Evolutionary conservation across 805 yeast genomes (phyloP).

Genomic region (Clavispora asparagi): DNA sequence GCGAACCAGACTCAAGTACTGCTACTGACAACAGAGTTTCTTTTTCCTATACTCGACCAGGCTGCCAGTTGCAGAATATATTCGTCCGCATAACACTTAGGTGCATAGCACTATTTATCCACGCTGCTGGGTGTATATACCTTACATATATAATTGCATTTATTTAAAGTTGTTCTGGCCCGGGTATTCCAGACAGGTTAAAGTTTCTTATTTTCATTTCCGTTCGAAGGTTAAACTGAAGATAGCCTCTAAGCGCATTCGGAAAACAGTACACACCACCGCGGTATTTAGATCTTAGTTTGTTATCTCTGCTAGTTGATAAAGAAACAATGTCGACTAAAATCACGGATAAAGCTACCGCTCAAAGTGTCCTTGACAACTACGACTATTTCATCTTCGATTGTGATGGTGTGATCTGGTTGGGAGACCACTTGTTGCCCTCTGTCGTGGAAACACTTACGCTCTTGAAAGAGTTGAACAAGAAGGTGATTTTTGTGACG

Average conservation of each 20-base stretch:
- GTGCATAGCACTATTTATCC: not conserved
- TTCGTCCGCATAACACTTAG: not conserved
- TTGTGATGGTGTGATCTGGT: conserved; percentile 97
- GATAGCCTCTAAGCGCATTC: not conserved
- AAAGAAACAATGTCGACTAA: conserved; percentile 41
- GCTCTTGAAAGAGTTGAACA: conserved; percentile 48
- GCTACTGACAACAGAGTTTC: not conserved
- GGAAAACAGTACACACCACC: not conserved
- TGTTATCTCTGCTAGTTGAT: not conserved
- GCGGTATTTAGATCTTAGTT: not conserved
- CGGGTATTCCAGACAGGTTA: not conserved
- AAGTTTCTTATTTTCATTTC: not conserved
- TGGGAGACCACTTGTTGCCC: conserved; percentile 79
- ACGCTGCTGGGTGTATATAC: not conserved
- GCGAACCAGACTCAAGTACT: not conserved
- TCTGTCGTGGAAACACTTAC: conserved; percentile 69
- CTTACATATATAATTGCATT: not conserved
- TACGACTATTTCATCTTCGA: conserved; percentile 90
- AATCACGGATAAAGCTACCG: conserved; percentile 43
- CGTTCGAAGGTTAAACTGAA: too few relatives aligned
- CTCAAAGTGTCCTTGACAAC: conserved; percentile 48
- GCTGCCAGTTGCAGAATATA: not conserved
- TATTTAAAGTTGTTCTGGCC: not conserved
- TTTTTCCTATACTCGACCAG: not conserved
- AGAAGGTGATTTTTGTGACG: conserved; percentile 83